phyloP scores from a whole-genome alignment of 1,284 basidiomycete genomes.

The Fistulina hepatica region DNA sequence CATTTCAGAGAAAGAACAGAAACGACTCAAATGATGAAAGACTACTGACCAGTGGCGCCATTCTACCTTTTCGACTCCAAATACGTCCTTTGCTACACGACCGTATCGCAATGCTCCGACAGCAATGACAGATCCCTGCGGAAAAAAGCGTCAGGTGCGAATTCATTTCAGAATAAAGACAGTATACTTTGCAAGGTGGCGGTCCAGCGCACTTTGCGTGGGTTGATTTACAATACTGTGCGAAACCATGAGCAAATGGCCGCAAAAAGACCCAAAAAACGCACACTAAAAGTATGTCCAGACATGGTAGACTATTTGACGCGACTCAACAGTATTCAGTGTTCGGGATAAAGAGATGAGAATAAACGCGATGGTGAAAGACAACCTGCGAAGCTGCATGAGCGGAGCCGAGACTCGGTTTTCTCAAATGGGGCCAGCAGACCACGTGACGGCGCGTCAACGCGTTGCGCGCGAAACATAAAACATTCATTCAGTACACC shows the following conservation, averaged over 20 bases:
- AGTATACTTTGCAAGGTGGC: slow-evolving; percentile 39
- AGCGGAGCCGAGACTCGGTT: neutral
- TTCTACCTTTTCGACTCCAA: slow-evolving; percentile 49
- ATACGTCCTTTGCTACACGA: slow-evolving; percentile 29
- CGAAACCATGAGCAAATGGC: neutral
- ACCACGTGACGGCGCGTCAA: neutral
- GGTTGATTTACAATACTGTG: slow-evolving; percentile 59
- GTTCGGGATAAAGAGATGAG: too few relatives aligned
- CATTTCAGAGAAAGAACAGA: slow-evolving; percentile 6
- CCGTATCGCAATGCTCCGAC: slow-evolving; percentile 56
- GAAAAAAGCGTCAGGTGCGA: slow-evolving; percentile 1
- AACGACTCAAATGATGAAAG: neutral
- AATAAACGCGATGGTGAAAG: too few relatives aligned
- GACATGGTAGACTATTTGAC: slow-evolving; percentile 17
- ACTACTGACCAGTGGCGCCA: slow-evolving; percentile 68
- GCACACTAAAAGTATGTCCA: slow-evolving; percentile 36
- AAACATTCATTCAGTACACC: too few relatives aligned
- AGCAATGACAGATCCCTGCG: slow-evolving; percentile 37
- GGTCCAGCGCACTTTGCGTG: slow-evolving; percentile 58
- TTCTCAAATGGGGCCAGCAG: too few relatives aligned
- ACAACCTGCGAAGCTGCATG: neutral
- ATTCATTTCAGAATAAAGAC: slow-evolving; percentile 2
- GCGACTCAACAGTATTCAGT: too few relatives aligned
- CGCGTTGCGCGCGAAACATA: too few relatives aligned
- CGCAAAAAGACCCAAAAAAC: too few relatives aligned